phyloP scores from a whole-genome alignment of 495 filamentous ascomycete species.

The Tuber umbilicatum region DNA sequence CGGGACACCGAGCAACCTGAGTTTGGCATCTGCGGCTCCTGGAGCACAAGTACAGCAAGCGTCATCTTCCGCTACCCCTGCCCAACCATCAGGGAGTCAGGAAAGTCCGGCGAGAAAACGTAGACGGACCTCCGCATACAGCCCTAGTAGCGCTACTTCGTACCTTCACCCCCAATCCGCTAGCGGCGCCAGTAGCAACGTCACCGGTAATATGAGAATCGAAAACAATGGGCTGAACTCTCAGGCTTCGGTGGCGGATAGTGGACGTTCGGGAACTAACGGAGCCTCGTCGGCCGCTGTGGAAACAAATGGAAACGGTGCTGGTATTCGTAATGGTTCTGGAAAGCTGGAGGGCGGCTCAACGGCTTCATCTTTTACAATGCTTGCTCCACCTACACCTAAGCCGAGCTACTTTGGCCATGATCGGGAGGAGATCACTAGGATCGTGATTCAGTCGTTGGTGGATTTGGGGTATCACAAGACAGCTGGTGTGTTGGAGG shows the following conservation, averaged over 20 bases:
- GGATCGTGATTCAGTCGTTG: conserved; percentile 86
- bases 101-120: conserved; percentile 36
- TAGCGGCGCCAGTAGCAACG: conserved; percentile 19
- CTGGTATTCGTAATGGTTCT: conserved; percentile 36
- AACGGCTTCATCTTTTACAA: conserved; percentile 38
- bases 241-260: conserved; percentile 26
- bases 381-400: conserved; percentile 41
- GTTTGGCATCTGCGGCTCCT: conserved; percentile 22
- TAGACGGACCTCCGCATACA: conserved; percentile 40
- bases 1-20: conserved; percentile 18
- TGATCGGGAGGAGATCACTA: conserved; percentile 85
- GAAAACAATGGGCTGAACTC: conserved; percentile 37
- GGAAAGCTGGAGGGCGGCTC: conserved; percentile 35
- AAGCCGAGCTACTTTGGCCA: conserved; percentile 64
- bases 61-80: conserved; percentile 28
- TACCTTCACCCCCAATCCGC: conserved; percentile 11
- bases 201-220: conserved; percentile 39
- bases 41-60: conserved; percentile 28
- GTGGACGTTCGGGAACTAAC: conserved; percentile 22
- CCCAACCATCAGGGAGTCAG: conserved; percentile 27
- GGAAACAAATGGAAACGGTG: conserved; percentile 38
- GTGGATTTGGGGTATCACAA: conserved; percentile 75
- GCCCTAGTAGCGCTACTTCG: conserved; percentile 25
- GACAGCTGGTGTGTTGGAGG: conserved; percentile 64
- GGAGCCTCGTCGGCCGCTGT: conserved; percentile 33